These are phyloP conservation scores for Lablab purpureus DNA, from an alignment of 306 rosid species.

Conservation along the genomic window DNA sequence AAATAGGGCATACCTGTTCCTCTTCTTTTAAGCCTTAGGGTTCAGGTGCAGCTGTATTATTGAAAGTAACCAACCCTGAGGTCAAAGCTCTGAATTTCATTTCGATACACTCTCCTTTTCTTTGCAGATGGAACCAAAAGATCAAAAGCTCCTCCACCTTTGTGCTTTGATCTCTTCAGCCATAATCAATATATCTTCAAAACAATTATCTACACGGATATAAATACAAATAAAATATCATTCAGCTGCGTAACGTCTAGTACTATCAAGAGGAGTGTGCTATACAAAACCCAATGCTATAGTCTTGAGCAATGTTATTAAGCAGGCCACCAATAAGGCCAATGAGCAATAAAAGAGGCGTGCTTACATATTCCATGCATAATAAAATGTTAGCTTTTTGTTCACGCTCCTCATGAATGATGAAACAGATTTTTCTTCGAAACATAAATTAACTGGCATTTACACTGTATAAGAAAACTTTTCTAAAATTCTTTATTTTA, in stretches of 20 bases:
- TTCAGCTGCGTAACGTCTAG: not conserved
- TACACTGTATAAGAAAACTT: not conserved
- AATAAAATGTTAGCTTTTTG: not conserved
- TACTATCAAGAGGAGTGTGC: not conserved
- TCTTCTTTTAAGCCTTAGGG: slow-evolving; percentile 56
- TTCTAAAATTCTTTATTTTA: not conserved
- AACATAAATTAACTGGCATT: not conserved
- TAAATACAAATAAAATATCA: not conserved
- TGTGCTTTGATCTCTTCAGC: slow-evolving; percentile 53
- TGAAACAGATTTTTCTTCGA: not conserved
- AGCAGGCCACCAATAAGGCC: not conserved
- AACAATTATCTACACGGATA: slow-evolving; percentile 63
- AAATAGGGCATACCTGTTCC: slow-evolving; percentile 68
- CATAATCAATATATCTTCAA: slow-evolving; percentile 68
- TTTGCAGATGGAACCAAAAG: slow-evolving; percentile 56
- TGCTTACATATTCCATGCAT: not conserved
- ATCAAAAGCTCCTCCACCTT: slow-evolving; percentile 56
- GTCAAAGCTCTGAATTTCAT: slow-evolving; percentile 14
- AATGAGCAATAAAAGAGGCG: not conserved
- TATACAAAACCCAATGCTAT: not conserved
- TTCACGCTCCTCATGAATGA: not conserved
- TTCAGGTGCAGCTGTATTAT: slow-evolving; percentile 62
- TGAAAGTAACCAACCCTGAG: slow-evolving; percentile 30
- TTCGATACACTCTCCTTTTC: not conserved
- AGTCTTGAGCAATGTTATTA: not conserved